These are phyloP conservation scores for Euphrasia confusa DNA, from an alignment of 257 asterid species.

Conservation along the genomic window DNA sequence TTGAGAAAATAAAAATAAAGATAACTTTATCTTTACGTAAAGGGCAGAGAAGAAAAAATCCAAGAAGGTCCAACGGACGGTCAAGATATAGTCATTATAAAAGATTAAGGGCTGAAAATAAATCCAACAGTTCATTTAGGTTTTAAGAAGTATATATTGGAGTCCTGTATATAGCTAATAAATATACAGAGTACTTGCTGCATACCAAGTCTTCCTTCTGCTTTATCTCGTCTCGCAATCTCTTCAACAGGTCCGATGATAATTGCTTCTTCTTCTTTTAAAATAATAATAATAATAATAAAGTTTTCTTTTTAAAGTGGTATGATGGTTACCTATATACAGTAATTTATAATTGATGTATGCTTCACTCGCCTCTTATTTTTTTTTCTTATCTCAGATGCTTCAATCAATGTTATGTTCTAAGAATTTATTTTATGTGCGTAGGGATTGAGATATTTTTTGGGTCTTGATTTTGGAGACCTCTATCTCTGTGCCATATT, in stretches of 20 bases:
- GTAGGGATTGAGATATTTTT: neutral
- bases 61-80: neutral
- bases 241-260: slow-evolving; percentile 18
- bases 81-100: neutral
- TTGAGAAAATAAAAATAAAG: no score
- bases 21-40: no score
- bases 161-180: no score
- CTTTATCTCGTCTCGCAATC: neutral
- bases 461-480: slow-evolving; percentile 5
- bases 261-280: neutral
- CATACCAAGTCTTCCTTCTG: no score
- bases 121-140: no score
- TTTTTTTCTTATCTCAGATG: neutral
- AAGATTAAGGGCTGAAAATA: neutral
- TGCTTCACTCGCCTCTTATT: neutral
- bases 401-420: neutral
- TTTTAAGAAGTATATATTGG: no score
- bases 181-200: neutral
- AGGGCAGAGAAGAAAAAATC: no score
- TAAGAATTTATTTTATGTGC: slow-evolving; percentile 10
- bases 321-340: neutral
- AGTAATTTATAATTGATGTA: no score
- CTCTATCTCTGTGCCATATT: neutral
- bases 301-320: neutral
- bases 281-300: neutral